Conservation (phyloP, 164 flowering plant genomes). For the Umbilicus rupestris region DNA sequence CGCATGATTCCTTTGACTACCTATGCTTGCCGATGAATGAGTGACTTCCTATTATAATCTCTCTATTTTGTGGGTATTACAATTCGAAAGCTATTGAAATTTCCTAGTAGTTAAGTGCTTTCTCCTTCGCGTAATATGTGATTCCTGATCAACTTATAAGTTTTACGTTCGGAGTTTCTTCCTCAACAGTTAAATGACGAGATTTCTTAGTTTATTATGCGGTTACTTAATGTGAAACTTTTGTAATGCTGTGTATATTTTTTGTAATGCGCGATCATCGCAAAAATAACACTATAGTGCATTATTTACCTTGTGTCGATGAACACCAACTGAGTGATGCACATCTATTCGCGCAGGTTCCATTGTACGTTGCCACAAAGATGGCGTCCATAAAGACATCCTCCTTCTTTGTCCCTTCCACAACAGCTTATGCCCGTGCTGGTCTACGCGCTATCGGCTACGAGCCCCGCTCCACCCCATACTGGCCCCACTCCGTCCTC, state of each 20-base stretch:
- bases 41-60: background rate
- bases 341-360: conserved; percentile 41
- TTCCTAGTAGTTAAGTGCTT: background rate
- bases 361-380: conserved; percentile 86
- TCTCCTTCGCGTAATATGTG: background rate
- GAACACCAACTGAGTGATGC: background rate
- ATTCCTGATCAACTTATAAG: background rate
- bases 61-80: too few species aligned
- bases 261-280: too few species aligned
- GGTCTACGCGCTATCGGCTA: conserved; percentile 77
- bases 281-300: too few species aligned
- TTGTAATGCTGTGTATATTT: too few species aligned
- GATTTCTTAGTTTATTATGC: too few species aligned
- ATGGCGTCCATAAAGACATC: conserved; percentile 81
- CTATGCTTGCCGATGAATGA: background rate
- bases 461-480: conserved; percentile 88
- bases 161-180: too few species aligned
- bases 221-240: too few species aligned
- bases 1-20: background rate
- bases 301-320: too few species aligned
- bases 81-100: too few species aligned
- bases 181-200: too few species aligned
- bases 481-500: conserved; percentile 82
- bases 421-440: conserved; percentile 74
- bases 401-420: conserved; percentile 78